These are phyloP conservation scores for Scytalidium sp. DNA, from an alignment of 2,329 filamentous ascomycete species.

Conservation along the genomic window DNA sequence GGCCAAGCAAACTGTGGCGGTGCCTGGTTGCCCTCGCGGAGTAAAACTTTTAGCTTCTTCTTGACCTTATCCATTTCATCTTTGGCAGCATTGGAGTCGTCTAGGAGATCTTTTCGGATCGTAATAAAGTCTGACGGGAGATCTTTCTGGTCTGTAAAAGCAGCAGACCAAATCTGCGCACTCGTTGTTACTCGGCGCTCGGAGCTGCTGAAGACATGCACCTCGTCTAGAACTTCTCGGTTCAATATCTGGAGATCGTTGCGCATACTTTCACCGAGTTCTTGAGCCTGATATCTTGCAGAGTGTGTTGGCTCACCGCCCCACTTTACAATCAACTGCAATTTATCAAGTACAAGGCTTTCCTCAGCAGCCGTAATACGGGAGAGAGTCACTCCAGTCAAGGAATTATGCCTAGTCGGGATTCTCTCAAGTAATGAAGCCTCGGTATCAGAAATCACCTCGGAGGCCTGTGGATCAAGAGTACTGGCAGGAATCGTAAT, in stretches of 20 bases:
- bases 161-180: slow-evolving; percentile 90
- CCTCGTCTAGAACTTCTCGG: slow-evolving; percentile 84
- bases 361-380: slow-evolving; percentile 92
- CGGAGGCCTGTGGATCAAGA: background rate
- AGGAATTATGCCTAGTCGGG: slow-evolving; percentile 73
- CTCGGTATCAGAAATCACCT: slow-evolving; percentile 12
- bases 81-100: slow-evolving; percentile 97
- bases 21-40: slow-evolving; percentile 89
- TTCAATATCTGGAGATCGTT: slow-evolving; percentile 94
- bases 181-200: slow-evolving; percentile 93
- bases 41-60: slow-evolving; percentile 93
- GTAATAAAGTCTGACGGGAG: slow-evolving; percentile 82
- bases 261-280: slow-evolving; percentile 92
- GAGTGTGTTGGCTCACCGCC: slow-evolving; percentile 97
- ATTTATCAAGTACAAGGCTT: slow-evolving; percentile 87
- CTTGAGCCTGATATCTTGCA: slow-evolving; percentile 91
- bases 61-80: slow-evolving; percentile 99
- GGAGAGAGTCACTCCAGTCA: slow-evolving; percentile 87
- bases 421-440: slow-evolving; percentile 37
- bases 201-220: slow-evolving; percentile 92
- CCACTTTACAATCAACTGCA: slow-evolving; percentile 99
- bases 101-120: slow-evolving; percentile 88
- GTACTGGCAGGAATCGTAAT: slow-evolving; percentile 1
- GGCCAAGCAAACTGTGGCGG: slow-evolving; percentile 99
- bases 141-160: slow-evolving; percentile 85